Evolutionary conservation across 495 filamentous ascomycete species (phyloP), one percentile per base, ranked within the genome.

Genomic region (Penicillium canariense): DNA sequence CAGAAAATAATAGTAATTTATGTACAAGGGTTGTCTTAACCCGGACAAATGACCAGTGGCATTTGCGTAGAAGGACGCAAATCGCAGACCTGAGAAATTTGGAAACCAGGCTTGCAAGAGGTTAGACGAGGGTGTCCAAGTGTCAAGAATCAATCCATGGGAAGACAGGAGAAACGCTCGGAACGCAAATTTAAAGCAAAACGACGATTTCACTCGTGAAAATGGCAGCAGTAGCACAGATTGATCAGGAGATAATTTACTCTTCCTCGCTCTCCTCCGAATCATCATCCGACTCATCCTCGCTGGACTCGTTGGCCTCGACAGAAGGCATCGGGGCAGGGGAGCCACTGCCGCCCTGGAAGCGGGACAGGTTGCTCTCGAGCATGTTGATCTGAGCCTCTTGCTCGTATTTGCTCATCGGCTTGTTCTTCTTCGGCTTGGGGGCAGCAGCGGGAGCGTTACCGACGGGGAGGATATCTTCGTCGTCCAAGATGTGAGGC

Each of bases 391-490:
- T 96, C 60, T 87, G 87, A 8, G 86, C 84, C 66, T 97, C 91
- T 71, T 98, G 94, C 72, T 98, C 93, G 18, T 73, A 77, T 70
- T 91, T 93, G 76, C 87, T 93, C 94, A 97, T 98, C 0, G 94
- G 94, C 79, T 97, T 97, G 74, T 98, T 96, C 81, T 98, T 98
- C 77, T 96, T 96, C 14, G 87, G 81, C 71, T 89, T 90, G 7
- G 81, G 69, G 12, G 81, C 67, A 0, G 83, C 75, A 14, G 80
- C 71, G 18, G 82, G 75, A 14, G 80, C 71, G 20, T 71, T 65
- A 55, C 76, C 80, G 23, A 74, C 56, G 45, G 72, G 56, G 63
- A 60, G n/a, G 62, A 77, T 49, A 3, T 76, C 70, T 27, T 78
- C 75, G 17, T 78, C 78, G 38, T 76, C 72, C 52, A 75, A 71